Base-by-base conservation (phyloP, 352 stramenopile genomes). In the Phytophthora ramorum region DNA sequence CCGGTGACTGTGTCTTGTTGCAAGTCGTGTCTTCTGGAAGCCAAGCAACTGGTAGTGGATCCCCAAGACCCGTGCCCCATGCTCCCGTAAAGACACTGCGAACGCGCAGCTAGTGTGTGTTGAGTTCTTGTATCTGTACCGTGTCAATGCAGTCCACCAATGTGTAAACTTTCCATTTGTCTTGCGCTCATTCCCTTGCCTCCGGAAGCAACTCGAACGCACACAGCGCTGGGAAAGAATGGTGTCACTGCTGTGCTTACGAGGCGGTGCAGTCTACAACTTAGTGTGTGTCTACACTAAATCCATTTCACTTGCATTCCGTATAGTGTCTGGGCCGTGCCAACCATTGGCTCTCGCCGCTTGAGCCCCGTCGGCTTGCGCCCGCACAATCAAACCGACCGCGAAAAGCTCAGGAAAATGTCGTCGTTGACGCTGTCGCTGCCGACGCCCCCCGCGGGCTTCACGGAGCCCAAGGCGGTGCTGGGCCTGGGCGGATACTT, bases 401-500 rank as follows among this genome's bases (percentile, higher is more conserved):
- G 3, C 37, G 14, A 43, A 14, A 12, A 14, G 16, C 7, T n/a
- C 37, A 7, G 14, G 14, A 9, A 43, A 19, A 76, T 76, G 69
- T 66, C 68, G 55, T 81, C 76, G 63, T 61, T 87, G 52, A 79
- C 71, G 62, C 77, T 90, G 57, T 87, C 83, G 70, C 70, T 94
- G 46, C 86, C 86, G 28, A 59, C 73, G 55, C 78, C 83, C 32
- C 83, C 87, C 4, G 54, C 69, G 55, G 71, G 32, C 47, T 81
- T 86, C n/a, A 70, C 79, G 40, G 81, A 91, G 66, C 72, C 79
- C 44, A 76, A 83, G 52, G 69, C 89, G 26, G 47, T 80, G 19
- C 45, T 86, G 9, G 81, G 80, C 26, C 76, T 93, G 14, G 85
- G 87, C 28, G 87, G 87, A 35, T 93, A 93, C 76, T 89, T 89